phyloP scores from a whole-genome alignment of 1,284 basidiomycete species.

The Taiwanofungus camphoratus region DNA sequence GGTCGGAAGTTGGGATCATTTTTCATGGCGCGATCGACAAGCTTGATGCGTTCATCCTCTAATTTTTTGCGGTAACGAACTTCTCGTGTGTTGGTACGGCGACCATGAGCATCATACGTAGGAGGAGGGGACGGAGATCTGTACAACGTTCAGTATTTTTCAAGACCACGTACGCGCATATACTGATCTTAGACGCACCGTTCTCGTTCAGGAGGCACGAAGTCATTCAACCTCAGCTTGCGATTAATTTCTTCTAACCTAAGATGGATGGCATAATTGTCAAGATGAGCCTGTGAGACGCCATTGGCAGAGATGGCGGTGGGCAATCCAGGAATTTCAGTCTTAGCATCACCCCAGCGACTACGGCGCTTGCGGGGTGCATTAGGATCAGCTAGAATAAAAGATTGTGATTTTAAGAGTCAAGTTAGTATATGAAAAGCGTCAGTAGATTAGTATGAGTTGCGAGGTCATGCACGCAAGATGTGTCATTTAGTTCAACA shows the following conservation, averaged over 20 bases:
- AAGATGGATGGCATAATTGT: constrained; percentile 93
- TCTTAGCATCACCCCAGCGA: constrained; percentile 90
- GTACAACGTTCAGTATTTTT: constrained; percentile 15
- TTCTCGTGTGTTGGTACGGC: constrained; percentile 96
- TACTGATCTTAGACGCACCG: constrained; percentile 42
- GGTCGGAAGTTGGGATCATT: constrained; percentile 97
- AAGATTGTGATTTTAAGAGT: constrained; percentile 28
- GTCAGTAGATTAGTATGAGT: constrained; percentile 23
- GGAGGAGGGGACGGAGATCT: constrained; percentile 96
- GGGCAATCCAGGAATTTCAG: constrained; percentile 84
- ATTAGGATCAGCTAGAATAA: constrained; percentile 61
- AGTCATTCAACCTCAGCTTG: constrained; percentile 90
- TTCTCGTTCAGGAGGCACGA: constrained; percentile 93
- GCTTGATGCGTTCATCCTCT: constrained; percentile 91
- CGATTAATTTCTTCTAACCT: constrained; percentile 96
- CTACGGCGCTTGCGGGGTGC: constrained; percentile 89
- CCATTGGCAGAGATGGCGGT: constrained; percentile 89
- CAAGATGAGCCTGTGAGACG: constrained; percentile 88
- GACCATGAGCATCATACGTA: constrained; percentile 94
- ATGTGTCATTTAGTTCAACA: constrained; percentile 11
- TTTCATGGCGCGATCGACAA: constrained; percentile 95
- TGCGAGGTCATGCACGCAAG: constrained; percentile 10
- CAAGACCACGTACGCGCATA: background rate
- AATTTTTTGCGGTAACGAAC: constrained; percentile 97
- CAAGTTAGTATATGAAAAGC: constrained; percentile 61